These are phyloP conservation scores for Venturia pyrina DNA, from an alignment of 2,329 filamentous ascomycete genomes.

Conservation along the genomic window DNA sequence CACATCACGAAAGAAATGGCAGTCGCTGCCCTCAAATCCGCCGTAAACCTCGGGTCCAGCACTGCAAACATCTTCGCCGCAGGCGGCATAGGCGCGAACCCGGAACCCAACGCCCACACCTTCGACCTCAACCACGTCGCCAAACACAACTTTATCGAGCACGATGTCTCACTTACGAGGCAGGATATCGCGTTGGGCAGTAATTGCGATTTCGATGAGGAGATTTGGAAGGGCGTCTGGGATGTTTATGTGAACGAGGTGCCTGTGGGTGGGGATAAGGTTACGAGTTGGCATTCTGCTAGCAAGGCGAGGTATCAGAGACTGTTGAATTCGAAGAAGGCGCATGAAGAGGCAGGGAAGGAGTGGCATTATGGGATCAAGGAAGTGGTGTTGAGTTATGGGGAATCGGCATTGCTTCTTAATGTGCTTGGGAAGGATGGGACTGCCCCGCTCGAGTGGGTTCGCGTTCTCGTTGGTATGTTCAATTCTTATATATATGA, in stretches of 20 bases:
- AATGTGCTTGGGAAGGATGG: constrained; percentile 11
- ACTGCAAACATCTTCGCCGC: constrained; percentile 7
- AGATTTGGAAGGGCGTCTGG: constrained; percentile 3
- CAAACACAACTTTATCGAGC: constrained; percentile 12
- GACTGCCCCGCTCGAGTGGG: constrained; percentile 4
- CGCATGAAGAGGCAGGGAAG: constrained; percentile 10
- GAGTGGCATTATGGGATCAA: constrained; percentile 11
- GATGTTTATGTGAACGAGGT: neutral
- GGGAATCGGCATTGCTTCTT: constrained; percentile 8
- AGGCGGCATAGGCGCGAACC: constrained; percentile 5
- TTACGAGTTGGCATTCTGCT: constrained; percentile 4
- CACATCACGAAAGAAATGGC: constrained; percentile 12
- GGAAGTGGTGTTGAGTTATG: constrained; percentile 11
- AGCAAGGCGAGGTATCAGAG: constrained; percentile 11
- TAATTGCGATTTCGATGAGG: constrained; percentile 8
- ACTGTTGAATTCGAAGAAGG: constrained; percentile 2
- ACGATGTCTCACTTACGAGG: constrained; percentile 7
- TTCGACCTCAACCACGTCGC: constrained; percentile 13
- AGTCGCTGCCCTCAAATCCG: constrained; percentile 5
- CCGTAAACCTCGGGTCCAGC: constrained; percentile 9
- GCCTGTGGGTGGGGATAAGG: neutral
- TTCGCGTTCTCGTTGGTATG: constrained; percentile 9
- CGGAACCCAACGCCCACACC: neutral
- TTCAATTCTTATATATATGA: neutral
- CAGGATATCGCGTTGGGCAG: constrained; percentile 8